Evolutionary conservation across 768 basidiomycete genomes (phyloP).

Genomic region (Russula sp.): DNA sequence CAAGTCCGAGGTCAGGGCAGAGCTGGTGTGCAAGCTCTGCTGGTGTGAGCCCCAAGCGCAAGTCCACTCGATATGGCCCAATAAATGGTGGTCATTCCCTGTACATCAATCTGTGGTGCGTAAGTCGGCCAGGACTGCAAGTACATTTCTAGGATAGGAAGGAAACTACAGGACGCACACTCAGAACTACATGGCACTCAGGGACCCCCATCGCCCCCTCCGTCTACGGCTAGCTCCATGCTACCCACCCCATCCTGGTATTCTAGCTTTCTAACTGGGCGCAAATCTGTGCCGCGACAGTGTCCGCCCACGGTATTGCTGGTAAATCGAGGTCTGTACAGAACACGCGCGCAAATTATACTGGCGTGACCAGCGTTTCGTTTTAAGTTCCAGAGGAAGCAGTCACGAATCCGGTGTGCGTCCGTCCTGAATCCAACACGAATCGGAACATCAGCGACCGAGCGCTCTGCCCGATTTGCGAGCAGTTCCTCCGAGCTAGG

Average conservation of each 20-base stretch:
- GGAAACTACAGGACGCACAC: constrained; percentile 40
- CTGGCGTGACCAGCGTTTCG: constrained; percentile 79
- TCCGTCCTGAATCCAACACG: constrained; percentile 94
- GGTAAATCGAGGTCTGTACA: constrained; percentile 85
- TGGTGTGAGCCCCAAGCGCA: constrained; percentile 87
- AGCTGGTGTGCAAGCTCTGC: constrained; percentile 75
- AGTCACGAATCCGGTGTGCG: constrained; percentile 85
- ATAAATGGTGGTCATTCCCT: constrained; percentile 81
- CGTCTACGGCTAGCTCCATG: constrained; percentile 64
- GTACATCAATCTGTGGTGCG: constrained; percentile 84
- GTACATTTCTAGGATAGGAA: not conserved
- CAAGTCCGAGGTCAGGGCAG: constrained; percentile 78
- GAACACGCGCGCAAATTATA: constrained; percentile 78
- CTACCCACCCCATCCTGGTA: constrained; percentile 79
- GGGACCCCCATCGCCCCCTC: constrained; percentile 43
- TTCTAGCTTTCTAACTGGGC: constrained; percentile 88
- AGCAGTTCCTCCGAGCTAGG: constrained; percentile 32
- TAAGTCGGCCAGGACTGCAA: constrained; percentile 9
- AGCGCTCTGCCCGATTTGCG: too few relatives aligned
- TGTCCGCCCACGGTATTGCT: constrained; percentile 55
- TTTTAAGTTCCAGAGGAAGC: constrained; percentile 94
- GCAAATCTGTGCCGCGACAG: constrained; percentile 78
- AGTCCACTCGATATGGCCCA: constrained; percentile 98
- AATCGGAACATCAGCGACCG: constrained; percentile 64
- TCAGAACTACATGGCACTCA: constrained; percentile 77